These are phyloP conservation scores for Aureoboletus auriporus DNA, from an alignment of 768 basidiomycete genomes.

Conservation along the genomic window DNA sequence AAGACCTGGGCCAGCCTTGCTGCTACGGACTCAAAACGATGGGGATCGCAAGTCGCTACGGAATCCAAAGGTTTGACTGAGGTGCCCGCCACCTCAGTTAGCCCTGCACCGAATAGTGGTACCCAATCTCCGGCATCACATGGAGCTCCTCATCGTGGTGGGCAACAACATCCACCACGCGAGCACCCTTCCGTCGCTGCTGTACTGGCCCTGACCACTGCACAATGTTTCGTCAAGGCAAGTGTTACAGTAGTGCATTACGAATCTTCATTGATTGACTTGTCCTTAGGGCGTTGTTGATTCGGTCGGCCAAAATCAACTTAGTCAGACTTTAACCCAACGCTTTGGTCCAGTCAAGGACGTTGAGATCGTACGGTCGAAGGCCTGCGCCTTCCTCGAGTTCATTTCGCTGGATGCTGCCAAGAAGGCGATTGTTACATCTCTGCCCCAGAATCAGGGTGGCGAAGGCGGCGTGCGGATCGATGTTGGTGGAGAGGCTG, in stretches of 20 bases:
- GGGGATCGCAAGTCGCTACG: conserved; percentile 78
- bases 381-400: conserved; percentile 94
- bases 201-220: conserved; percentile 58
- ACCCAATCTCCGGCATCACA: conserved; percentile 32
- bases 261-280: not conserved
- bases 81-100: conserved; percentile 39
- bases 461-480: conserved; percentile 89
- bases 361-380: conserved; percentile 80
- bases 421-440: conserved; percentile 77
- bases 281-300: conserved; percentile 67
- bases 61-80: conserved; percentile 77
- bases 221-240: conserved; percentile 93
- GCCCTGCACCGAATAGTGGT: conserved; percentile 41
- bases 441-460: conserved; percentile 60
- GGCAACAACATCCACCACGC: conserved; percentile 35
- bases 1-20: conserved; percentile 93
- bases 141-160: conserved; percentile 30
- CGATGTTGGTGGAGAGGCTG: conserved; percentile 55
- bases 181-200: conserved; percentile 47
- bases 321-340: conserved; percentile 46
- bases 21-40: conserved; percentile 75
- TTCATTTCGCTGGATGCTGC: conserved; percentile 76
- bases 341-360: conserved; percentile 85
- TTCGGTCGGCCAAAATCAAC: conserved; percentile 46
- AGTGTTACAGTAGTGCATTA: conserved; percentile 4